Conservation (phyloP, 257 asterid species). For the Jasminum sambac region DNA sequence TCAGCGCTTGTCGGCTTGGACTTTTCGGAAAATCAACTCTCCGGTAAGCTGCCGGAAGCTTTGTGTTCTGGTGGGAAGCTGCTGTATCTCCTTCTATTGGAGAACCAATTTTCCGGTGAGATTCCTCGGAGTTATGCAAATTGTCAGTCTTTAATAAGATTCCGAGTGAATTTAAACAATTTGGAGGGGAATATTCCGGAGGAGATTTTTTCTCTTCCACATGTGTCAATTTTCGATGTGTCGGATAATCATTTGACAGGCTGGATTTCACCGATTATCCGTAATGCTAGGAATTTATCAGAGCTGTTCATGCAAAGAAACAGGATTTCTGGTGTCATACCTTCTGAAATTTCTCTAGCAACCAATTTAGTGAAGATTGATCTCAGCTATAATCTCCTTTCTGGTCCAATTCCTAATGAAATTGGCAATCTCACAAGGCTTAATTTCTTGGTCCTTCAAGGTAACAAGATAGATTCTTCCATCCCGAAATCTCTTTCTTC, state of each 20-base stretch:
- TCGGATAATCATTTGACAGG: conserved; percentile 57
- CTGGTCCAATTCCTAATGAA: conserved; percentile 69
- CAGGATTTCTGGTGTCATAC: conserved; percentile 67
- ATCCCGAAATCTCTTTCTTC: conserved; percentile 71
- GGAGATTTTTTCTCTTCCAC: conserved; percentile 69
- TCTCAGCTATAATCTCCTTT: conserved; percentile 64
- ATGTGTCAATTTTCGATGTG: conserved; percentile 68
- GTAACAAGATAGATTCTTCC: conserved; percentile 62
- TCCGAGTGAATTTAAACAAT: conserved; percentile 63
- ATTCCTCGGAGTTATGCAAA: conserved; percentile 62
- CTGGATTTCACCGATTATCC: conserved; percentile 45
- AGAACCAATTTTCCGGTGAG: conserved; percentile 63
- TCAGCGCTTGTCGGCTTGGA: conserved; percentile 65
- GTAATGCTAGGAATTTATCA: conserved; percentile 66
- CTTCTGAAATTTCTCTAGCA: conserved; percentile 65
- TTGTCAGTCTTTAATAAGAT: conserved; percentile 68
- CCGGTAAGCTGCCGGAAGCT: conserved; percentile 67
- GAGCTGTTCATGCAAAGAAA: conserved; percentile 80
- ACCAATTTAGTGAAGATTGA: conserved; percentile 69
- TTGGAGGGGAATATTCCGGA: conserved; percentile 67
- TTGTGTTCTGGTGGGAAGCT: conserved; percentile 72
- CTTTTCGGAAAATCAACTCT: conserved; percentile 69
- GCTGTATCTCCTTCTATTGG: conserved; percentile 65
- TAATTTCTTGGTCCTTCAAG: conserved; percentile 61
- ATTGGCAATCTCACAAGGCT: conserved; percentile 63